A percentile compares a stretch with the other conserved stretches of the same genome.
Evolutionary conservation across 1,139 yeast genomes (phyloP).

Genomic region (Pichia sp.): DNA sequence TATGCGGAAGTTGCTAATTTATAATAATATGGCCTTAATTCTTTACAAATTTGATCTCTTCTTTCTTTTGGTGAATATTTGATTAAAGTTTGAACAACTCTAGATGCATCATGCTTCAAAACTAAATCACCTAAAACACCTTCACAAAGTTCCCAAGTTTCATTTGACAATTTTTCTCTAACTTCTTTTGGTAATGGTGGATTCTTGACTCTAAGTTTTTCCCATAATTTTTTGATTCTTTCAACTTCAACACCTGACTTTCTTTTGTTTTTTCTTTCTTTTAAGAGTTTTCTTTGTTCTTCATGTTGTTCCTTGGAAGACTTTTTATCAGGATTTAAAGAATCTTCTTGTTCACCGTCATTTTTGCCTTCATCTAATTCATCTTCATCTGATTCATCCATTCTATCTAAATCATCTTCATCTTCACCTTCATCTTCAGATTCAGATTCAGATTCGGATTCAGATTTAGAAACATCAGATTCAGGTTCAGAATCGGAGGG

Average conservation of each 20-base stretch:
- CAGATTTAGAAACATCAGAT: conserved; percentile 14
- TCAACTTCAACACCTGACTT: conserved; percentile 83
- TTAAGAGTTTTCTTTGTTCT: conserved; percentile 72
- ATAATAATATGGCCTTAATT: conserved; percentile 73
- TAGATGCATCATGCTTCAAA: conserved; percentile 91
- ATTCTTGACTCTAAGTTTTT: conserved; percentile 76
- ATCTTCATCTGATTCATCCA: conserved; percentile 6
- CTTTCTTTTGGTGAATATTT: conserved; percentile 79
- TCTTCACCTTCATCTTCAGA: conserved; percentile 26
- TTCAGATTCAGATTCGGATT: conserved; percentile 11
- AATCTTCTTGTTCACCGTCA: conserved; percentile 26
- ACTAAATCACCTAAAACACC: conserved; percentile 80
- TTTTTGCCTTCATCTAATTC: conserved; percentile 10
- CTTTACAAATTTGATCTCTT: conserved; percentile 61
- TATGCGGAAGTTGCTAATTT: conserved; percentile 86
- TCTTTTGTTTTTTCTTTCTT: conserved; percentile 82
- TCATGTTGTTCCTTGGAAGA: conserved; percentile 67
- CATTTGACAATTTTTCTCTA: conserved; percentile 73
- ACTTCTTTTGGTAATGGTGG: conserved; percentile 76
- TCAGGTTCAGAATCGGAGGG: conserved; percentile 3
- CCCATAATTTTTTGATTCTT: conserved; percentile 86
- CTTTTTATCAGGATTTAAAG: conserved; percentile 33
- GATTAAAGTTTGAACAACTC: conserved; percentile 91
- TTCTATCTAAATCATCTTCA: conserved; percentile 9
- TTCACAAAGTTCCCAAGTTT: conserved; percentile 77